These are phyloP conservation scores for Pelomyxa schiedti DNA, from an alignment of 78 protist species.

Conservation along the genomic window DNA sequence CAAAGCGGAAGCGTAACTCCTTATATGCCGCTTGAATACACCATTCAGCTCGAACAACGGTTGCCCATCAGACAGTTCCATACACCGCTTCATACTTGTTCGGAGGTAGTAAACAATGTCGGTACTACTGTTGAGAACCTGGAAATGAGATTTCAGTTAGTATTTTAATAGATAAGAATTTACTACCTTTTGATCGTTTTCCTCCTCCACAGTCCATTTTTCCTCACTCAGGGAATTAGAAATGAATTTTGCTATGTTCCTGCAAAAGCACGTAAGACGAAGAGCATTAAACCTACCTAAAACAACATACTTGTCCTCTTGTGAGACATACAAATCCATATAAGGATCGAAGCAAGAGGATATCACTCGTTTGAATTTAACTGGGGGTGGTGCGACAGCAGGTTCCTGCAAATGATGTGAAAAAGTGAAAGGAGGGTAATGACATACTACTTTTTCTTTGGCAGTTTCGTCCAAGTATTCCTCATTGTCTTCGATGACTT, in stretches of 20 bases:
- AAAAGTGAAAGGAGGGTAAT: no score
- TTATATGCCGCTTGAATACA: slow-evolving; percentile 29
- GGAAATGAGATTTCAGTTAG: no score
- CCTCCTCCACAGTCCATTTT: slow-evolving; percentile 31
- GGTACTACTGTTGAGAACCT: slow-evolving; percentile 7
- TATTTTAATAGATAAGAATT: no score
- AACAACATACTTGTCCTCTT: slow-evolving; percentile 1
- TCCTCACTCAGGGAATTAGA: slow-evolving; percentile 13
- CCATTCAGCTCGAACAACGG: slow-evolving; percentile 24
- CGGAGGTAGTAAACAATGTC: slow-evolving; percentile 21
- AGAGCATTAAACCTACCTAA: not conserved
- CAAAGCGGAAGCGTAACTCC: slow-evolving; percentile 10
- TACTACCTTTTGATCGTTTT: slow-evolving; percentile 11
- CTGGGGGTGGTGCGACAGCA: not conserved
- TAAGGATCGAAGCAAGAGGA: slow-evolving; percentile 48
- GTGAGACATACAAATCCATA: slow-evolving; percentile 42
- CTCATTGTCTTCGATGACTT: not conserved
- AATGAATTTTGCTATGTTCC: slow-evolving; percentile 11
- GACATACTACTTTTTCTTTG: slow-evolving; percentile 11
- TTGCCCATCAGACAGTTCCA: slow-evolving; percentile 16
- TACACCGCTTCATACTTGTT: slow-evolving; percentile 15
- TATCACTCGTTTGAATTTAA: slow-evolving; percentile 28
- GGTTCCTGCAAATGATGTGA: no score
- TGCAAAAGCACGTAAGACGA: not conserved
- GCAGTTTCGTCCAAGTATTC: slow-evolving; percentile 3